These are phyloP conservation scores for Vigna radiata DNA, from an alignment of 306 rosid species.

Conservation along the genomic window DNA sequence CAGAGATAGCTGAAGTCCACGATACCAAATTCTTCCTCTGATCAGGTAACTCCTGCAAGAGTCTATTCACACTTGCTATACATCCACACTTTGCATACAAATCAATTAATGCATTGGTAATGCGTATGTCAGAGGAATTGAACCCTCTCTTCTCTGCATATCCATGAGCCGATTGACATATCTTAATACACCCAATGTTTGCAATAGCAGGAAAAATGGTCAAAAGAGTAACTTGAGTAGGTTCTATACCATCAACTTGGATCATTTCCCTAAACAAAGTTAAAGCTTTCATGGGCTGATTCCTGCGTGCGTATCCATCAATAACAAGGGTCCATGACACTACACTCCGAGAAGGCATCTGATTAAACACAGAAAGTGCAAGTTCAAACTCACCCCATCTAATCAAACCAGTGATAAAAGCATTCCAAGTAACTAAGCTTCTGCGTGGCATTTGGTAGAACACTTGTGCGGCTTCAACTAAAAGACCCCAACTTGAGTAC, in stretches of 20 bases:
- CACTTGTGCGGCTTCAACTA: background rate
- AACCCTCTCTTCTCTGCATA: conserved; percentile 8
- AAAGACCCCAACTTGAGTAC: background rate
- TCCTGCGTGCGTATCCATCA: conserved; percentile 1
- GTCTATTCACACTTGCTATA: background rate
- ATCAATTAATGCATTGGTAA: background rate
- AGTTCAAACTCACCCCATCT: background rate
- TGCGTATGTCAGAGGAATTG: background rate
- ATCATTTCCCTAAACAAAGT: conserved; percentile 10
- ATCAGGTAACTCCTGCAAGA: conserved; percentile 9
- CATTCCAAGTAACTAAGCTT: conserved; percentile 10
- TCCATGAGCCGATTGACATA: background rate
- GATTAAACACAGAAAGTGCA: background rate
- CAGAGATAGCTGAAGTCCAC: conserved; percentile 10
- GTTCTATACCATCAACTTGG: background rate
- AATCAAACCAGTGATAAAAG: conserved; percentile 1
- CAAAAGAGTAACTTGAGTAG: conserved; percentile 11
- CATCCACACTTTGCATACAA: conserved; percentile 23
- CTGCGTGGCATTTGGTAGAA: background rate
- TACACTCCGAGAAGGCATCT: conserved; percentile 3
- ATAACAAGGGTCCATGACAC: conserved; percentile 14
- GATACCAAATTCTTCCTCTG: conserved; percentile 9
- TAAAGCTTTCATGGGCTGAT: background rate
- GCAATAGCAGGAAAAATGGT: conserved; percentile 3
- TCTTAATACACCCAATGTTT: conserved; percentile 11